A percentile compares a stretch with the other conserved stretches of the same genome.
Conservation (phyloP, 352 stramenopile species). For the Thalassiosira sp. region DNA sequence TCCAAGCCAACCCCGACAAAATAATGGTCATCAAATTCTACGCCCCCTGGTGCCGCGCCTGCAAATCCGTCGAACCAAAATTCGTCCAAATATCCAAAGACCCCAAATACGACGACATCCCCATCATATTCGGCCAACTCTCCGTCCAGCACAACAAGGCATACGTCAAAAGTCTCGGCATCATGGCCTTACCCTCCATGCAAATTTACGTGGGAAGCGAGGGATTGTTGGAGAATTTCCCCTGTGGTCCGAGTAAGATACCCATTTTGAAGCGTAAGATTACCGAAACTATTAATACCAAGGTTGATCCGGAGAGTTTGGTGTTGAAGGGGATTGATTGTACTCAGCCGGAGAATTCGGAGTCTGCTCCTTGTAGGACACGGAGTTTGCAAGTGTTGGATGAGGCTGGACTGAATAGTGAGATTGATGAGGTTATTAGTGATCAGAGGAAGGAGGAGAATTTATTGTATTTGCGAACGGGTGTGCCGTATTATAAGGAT, state of each 20-base stretch:
- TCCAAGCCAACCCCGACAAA: constrained; percentile 69
- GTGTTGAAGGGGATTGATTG: constrained; percentile 57
- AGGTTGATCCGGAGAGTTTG: constrained; percentile 57
- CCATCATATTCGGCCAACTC: constrained; percentile 72
- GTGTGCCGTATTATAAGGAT: constrained; percentile 68
- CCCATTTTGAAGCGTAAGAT: constrained; percentile 82
- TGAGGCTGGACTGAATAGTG: constrained; percentile 23
- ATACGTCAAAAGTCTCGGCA: constrained; percentile 78
- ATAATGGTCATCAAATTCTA: constrained; percentile 84
- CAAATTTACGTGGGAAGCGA: constrained; percentile 76
- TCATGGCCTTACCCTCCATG: constrained; percentile 80
- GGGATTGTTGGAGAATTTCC: constrained; percentile 77
- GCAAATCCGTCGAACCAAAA: constrained; percentile 81
- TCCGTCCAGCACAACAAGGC: constrained; percentile 79
- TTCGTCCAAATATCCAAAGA: constrained; percentile 74
- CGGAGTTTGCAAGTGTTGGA: constrained; percentile 36
- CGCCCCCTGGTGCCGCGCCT: constrained; percentile 83
- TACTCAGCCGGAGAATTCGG: constrained; percentile 40
- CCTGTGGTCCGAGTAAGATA: constrained; percentile 81
- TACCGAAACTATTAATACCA: constrained; percentile 65
- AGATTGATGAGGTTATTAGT: constrained; percentile 61
- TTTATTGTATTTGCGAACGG: constrained; percentile 57
- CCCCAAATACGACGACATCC: constrained; percentile 60
- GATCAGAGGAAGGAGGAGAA: constrained; percentile 59
- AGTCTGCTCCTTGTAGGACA: constrained; percentile 49